Conservation (phyloP, 768 basidiomycete species). For the Gloeophyllum trabeum region DNA sequence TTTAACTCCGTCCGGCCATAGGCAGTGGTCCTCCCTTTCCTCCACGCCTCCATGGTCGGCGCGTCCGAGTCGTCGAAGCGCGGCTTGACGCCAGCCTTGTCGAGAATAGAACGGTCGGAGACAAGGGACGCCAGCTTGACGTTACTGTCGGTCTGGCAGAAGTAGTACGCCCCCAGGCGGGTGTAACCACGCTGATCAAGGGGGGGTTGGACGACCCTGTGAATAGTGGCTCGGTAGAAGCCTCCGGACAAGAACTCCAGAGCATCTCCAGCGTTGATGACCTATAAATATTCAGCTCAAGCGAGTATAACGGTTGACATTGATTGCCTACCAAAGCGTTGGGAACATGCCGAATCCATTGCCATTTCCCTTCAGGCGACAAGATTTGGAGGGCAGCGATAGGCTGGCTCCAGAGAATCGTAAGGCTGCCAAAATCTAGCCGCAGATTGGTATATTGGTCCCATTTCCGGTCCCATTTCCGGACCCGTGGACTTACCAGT, state of each 20-base stretch:
- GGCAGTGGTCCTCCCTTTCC: slow-evolving; percentile 16
- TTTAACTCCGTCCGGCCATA: slow-evolving; percentile 20
- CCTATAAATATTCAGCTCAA: slow-evolving; percentile 23
- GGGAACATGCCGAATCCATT: slow-evolving; percentile 22
- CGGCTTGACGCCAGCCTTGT: slow-evolving; percentile 18
- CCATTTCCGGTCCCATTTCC: no score
- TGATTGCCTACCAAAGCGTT: slow-evolving; percentile 16
- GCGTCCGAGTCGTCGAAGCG: slow-evolving; percentile 16
- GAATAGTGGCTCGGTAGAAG: slow-evolving; percentile 24
- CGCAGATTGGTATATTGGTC: no score
- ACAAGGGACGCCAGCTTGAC: slow-evolving; percentile 15
- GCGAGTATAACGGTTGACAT: background rate
- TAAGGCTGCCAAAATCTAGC: slow-evolving; percentile 21
- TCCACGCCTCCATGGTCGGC: slow-evolving; percentile 19
- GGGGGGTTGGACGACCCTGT: slow-evolving; percentile 26
- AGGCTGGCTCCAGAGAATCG: slow-evolving; percentile 26
- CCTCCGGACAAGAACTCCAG: slow-evolving; percentile 24
- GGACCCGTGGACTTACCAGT: no score
- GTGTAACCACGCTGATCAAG: slow-evolving; percentile 20
- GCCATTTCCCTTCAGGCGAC: slow-evolving; percentile 23
- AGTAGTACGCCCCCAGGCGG: slow-evolving; percentile 24
- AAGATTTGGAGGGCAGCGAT: slow-evolving; percentile 24
- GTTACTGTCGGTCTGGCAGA: slow-evolving; percentile 20
- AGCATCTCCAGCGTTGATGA: slow-evolving; percentile 24
- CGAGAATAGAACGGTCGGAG: slow-evolving; percentile 18